Evolutionary conservation across 257 asterid species (phyloP).

Genomic region (Knoxia roxburghii): DNA sequence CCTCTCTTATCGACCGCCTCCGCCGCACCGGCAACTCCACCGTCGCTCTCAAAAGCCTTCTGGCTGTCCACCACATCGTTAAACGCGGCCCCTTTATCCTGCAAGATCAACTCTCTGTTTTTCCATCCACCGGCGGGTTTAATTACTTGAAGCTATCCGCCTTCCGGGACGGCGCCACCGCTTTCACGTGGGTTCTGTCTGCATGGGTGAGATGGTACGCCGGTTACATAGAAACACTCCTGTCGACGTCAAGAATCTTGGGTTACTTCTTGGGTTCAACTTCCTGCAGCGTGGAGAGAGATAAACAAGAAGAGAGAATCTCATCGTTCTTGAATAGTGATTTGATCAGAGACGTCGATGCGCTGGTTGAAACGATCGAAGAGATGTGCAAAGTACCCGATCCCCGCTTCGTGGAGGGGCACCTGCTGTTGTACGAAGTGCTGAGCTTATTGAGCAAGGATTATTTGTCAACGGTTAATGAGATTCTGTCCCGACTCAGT

Average conservation of each 20-base stretch:
- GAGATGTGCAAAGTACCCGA: conserved; percentile 55
- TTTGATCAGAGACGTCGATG: conserved; percentile 52
- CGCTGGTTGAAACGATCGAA: conserved; percentile 36
- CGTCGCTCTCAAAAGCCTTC: conserved; percentile 72
- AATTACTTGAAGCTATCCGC: conserved; percentile 67
- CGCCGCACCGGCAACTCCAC: conserved; percentile 58
- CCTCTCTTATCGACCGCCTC: conserved; percentile 74
- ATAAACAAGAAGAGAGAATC: conserved; percentile 37
- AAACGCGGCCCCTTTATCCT: conserved; percentile 81
- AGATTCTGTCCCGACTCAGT: conserved; percentile 39
- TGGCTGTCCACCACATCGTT: conserved; percentile 55
- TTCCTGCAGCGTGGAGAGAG: conserved; percentile 21
- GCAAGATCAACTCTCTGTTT: conserved; percentile 73
- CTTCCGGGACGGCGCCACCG: conserved; percentile 60
- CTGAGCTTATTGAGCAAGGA: conserved; percentile 36
- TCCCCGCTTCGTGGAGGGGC: conserved; percentile 32
- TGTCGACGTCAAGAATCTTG: conserved; percentile 43
- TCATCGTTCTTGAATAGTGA: conserved; percentile 41
- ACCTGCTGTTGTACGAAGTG: conserved; percentile 38
- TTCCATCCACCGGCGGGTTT: conserved; percentile 64
- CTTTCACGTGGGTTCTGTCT: conserved; percentile 53
- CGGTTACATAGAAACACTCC: conserved; percentile 55
- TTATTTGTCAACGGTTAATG: conserved; percentile 45
- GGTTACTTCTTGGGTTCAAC: conserved; percentile 57
- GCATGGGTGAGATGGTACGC: conserved; percentile 81